Base-by-base conservation (phyloP, 2,329 filamentous ascomycete species). In the Epichloe uncinata region DNA sequence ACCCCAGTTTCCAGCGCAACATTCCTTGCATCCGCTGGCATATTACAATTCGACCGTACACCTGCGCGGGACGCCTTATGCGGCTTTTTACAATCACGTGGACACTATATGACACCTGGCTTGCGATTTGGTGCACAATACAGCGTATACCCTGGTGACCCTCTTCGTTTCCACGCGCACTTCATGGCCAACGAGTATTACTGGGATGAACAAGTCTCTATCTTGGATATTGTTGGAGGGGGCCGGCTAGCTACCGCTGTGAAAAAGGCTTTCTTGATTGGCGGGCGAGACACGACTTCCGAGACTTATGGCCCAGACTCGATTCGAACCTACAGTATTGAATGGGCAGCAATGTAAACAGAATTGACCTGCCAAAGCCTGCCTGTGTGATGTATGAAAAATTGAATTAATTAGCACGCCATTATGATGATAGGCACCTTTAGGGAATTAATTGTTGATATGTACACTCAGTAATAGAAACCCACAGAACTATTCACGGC, bases 51-150 rank as follows among this genome's bases (percentile, higher is more conserved):
- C 15, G 26, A 49, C 18, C 49, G 53, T 26, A 49, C 43, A 35
- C 53, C 56, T 33, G 54, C 58, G n/a, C 48, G 51, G 3, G 52
- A 55, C 37, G 60, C 87, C 3, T 72, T 97, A 20, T 95, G 88
- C 67, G 80, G 79, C 36, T 83, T 93, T 62, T 72, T 98, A 26
- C 87, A 96, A 61, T 73, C 76, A 7, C 73, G 77, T 16, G 86
- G 85, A 46, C 96, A 91, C 68, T 97, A 85, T 69, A 81, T 93
- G 61, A 90, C 89, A 49, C 93, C 93, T 1, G 93, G 93, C 8
- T 75, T 98, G 48, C 86, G 93, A 26, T 98, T 98, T 61, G 93
- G 93, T 26, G 94, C 90, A 59, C 82, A 93, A 61, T 96, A 95
- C 67, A 88, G 89, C 57, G 87, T 94, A 5, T 98, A 98, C 60